Evolutionary conservation across 2,329 filamentous ascomycete genomes (phyloP), one percentile per base, ranked within the genome.

Genomic region (Ascochyta koolunga): DNA sequence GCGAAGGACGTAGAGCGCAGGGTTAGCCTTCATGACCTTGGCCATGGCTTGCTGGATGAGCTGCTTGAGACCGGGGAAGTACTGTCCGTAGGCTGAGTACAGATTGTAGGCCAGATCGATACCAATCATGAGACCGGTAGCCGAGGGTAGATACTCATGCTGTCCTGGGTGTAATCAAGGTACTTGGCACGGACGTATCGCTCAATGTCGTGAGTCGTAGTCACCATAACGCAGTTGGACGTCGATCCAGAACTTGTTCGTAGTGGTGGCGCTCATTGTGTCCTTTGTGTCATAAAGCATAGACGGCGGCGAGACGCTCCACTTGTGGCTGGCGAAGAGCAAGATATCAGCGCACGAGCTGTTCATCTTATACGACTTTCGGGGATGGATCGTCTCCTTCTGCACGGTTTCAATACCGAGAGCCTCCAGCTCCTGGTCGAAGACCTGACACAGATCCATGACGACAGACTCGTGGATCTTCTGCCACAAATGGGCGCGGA

Each of bases 291-390:
- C 95, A 71, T 96, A 96, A 3, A 99, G 80, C 65, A 96, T 85
- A 3, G 93, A 98, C 1, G 95, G 96, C 2, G 91, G 84, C 0
- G 93, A 97, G 46, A 99, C 93, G 60, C 96, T 98, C 96, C 96
- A 99, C 76, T 98, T 99, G 80, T 98, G 95, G 61, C 90, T 96
- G 32, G 95, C 93, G 71, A 99, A 99, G 9, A 99, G 84, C 49
- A 98, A 83, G 60, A 99, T 97, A 75, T 99, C 95, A 4, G 96
- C 95, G 69, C 95, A 98, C 53, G 93, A 98, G 69, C 93, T 97
- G 82, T 99, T 99, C 95, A 99, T 99, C 86, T 99, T 99, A 86
- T 99, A 99, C 4, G 92, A 97, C 79, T 99, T 99, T 85, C 95
- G 86, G 46, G 95, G 95, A 80, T 99, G 95, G 55, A 99, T 99